A percentile compares a stretch with the other conserved stretches of the same genome.
Evolutionary conservation across 257 asterid genomes (phyloP).

Genomic region (Nicotiana tabacum): DNA sequence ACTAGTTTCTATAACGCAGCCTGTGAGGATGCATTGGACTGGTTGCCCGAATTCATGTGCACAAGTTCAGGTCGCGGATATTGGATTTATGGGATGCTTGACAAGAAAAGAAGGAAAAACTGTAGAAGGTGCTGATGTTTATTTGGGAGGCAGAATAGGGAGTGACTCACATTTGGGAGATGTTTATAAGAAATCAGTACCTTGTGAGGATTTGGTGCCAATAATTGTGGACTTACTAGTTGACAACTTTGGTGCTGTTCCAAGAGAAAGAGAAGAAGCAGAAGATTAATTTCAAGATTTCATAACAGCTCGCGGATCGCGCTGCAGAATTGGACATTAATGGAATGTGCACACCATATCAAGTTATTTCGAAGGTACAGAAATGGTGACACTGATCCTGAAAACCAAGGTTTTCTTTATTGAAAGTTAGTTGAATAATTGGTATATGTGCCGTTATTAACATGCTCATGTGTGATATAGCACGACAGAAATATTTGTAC

Average conservation of each 20-base stretch:
- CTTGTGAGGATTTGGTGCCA: constrained; percentile 85
- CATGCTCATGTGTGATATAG: neutral
- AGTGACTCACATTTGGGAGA: constrained; percentile 94
- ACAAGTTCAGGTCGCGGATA: constrained; percentile 95
- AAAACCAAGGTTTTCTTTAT: neutral
- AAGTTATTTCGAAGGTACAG: neutral
- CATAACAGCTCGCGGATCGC: neutral
- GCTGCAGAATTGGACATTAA: neutral
- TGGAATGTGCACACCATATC: neutral
- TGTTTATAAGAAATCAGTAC: constrained; percentile 71
- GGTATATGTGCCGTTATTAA: neutral
- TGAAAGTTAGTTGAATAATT: neutral
- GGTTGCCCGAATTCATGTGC: constrained; percentile 92
- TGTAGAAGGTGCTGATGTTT: constrained; percentile 87
- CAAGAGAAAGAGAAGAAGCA: constrained; percentile 58
- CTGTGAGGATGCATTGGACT: constrained; percentile 97
- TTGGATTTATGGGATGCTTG: constrained; percentile 98
- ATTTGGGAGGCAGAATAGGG: constrained; percentile 84
- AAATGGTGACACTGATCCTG: neutral
- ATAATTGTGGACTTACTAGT: constrained; percentile 68
- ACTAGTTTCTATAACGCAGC: constrained; percentile 52
- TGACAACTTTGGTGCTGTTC: constrained; percentile 70
- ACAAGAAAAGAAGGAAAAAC: constrained; percentile 57
- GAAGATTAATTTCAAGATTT: constrained; percentile 39
- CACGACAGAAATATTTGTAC: neutral